phyloP scores from a whole-genome alignment of 176 grass and related monocot genomes.

The Elaeis guineensis region DNA sequence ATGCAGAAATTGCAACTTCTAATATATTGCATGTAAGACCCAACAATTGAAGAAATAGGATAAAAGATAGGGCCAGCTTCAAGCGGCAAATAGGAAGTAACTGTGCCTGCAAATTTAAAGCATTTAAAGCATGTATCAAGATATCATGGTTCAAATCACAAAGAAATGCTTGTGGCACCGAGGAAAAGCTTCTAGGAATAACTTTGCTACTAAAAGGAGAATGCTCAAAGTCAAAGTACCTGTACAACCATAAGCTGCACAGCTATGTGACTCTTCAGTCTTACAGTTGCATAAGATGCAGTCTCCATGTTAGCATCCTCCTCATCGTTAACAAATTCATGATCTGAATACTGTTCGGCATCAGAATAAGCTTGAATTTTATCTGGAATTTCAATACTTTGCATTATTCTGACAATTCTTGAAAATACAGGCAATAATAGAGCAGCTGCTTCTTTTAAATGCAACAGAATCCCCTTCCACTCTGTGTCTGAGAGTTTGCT shows the following conservation, averaged over 20 bases:
- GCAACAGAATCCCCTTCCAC: constrained; percentile 61
- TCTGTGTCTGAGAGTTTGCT: constrained; percentile 53
- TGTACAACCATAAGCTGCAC: constrained; percentile 20
- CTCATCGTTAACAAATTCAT: constrained; percentile 67
- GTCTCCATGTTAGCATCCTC: constrained; percentile 61
- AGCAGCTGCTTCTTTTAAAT: constrained; percentile 66
- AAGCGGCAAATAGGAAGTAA: too few relatives aligned
- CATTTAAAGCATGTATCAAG: too few relatives aligned
- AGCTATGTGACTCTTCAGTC: constrained; percentile 21
- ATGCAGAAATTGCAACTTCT: too few relatives aligned
- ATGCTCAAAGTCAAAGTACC: neutral
- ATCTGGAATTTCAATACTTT: constrained; percentile 83
- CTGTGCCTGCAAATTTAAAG: too few relatives aligned
- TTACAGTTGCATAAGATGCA: constrained; percentile 23
- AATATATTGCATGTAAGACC: too few relatives aligned
- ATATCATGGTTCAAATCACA: too few relatives aligned
- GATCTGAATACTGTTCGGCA: constrained; percentile 72
- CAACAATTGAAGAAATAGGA: too few relatives aligned
- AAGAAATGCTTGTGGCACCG: too few relatives aligned
- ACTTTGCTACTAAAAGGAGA: neutral
- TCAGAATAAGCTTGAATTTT: constrained; percentile 63
- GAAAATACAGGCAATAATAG: constrained; percentile 42
- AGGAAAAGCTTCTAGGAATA: too few relatives aligned
- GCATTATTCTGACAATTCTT: constrained; percentile 77
- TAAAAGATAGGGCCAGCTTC: too few relatives aligned